Percentiles rank a stretch among this genome's conserved stretches.
These are phyloP conservation scores for Phlegmacium glaucopus DNA, from an alignment of 768 basidiomycete species.

Conservation along the genomic window DNA sequence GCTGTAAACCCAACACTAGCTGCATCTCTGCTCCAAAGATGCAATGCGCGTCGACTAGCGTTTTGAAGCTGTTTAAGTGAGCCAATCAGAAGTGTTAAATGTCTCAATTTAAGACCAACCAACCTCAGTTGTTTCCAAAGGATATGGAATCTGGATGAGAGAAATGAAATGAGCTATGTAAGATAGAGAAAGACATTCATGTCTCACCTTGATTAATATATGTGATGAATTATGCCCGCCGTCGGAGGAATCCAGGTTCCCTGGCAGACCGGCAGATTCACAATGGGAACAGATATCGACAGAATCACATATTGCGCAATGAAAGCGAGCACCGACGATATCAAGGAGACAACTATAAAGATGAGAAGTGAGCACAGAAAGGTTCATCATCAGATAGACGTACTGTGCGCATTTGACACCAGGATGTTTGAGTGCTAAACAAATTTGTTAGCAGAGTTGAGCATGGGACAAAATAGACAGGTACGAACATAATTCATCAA, in stretches of 20 bases:
- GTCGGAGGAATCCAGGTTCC: slow-evolving; percentile 73
- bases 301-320: slow-evolving; percentile 84
- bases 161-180: not conserved
- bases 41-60: slow-evolving; percentile 69
- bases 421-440: slow-evolving; percentile 67
- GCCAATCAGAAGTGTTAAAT: not conserved
- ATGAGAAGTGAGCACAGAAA: not conserved
- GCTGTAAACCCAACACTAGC: slow-evolving; percentile 49
- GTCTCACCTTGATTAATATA: slow-evolving; percentile 87
- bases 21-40: slow-evolving; percentile 78
- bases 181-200: not conserved
- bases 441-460: not conserved
- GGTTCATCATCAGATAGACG: slow-evolving; percentile 24
- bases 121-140: slow-evolving; percentile 69
- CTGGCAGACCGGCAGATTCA: slow-evolving; percentile 82
- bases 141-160: slow-evolving; percentile 71
- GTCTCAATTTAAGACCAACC: slow-evolving; percentile 2
- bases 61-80: slow-evolving; percentile 43
- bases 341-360: slow-evolving; percentile 73
- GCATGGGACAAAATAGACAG: not conserved
- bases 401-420: slow-evolving; percentile 88
- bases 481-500: slow-evolving; percentile 60
- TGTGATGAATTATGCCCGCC: slow-evolving; percentile 83
- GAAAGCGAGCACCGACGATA: slow-evolving; percentile 90
- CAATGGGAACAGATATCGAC: slow-evolving; percentile 87